Evolutionary conservation across 2,329 filamentous ascomycete genomes (phyloP), one percentile per base, ranked within the genome.

Genomic region (Talaromyces atroroseus): DNA sequence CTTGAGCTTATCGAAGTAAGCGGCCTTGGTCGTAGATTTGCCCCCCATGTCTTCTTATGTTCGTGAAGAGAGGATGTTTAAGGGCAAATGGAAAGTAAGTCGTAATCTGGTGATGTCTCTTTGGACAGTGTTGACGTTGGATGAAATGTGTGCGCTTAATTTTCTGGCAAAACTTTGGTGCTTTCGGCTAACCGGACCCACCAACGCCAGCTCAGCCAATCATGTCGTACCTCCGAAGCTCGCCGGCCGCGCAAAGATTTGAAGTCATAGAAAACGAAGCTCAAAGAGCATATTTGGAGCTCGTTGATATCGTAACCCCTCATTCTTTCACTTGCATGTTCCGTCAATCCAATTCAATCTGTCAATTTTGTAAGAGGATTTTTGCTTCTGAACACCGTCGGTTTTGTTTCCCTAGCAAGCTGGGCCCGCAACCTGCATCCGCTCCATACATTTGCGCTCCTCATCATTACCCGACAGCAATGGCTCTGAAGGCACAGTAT

Each of bases 1-100:
- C 88, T 96, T 95, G 78, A 99, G 91, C 91, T 97, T 97, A 80
- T 96, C 92, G 84, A 99, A 99, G 87, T 99, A 96, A 78, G 78
- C 89, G 78, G 90, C 85, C 86, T 97, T 99, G 86, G 87, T 92
- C 74, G 82, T 84, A 73, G 89, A 83, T 83, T 90, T 96, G 91
- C 90, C 92, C 91, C 91, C 92, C 92, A 96, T 96, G 84, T 90
- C 89, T 95, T 90, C 90, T 95, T 95, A 80, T 82, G 70, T 26
- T 69, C 73, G 38, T 90, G 90, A 94, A 94, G 90, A 88, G 85
- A 95, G 91, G 91, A 89, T 95, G 78, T 96, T 96, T 96, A 92
- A 96, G 92, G 91, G 87, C 73, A 74, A 95, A 89, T 88, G 84
- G 64, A 68, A 21, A n/a, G 67, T 62, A 55, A 59, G 54, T 29